Conservation (phyloP, 2,329 filamentous ascomycete genomes). For the Epichloe uncinata region DNA sequence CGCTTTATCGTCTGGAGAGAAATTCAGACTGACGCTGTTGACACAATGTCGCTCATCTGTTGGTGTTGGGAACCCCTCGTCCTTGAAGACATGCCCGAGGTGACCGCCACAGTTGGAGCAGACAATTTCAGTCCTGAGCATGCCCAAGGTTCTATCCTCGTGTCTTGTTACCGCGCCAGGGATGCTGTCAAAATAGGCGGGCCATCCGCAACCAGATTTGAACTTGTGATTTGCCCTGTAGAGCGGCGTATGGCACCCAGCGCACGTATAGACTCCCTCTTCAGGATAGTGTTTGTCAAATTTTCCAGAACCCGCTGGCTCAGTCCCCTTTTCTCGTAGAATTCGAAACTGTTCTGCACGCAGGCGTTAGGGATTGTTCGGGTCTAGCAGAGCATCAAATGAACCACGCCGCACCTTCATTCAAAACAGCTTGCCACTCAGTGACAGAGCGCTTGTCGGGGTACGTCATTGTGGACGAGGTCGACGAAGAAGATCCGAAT, state of each 20-base stretch:
- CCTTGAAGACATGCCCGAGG: conserved; percentile 89
- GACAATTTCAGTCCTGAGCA: conserved; percentile 83
- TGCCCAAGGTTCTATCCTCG: conserved; percentile 64
- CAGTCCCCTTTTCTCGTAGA: conserved; percentile 84
- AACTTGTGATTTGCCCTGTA: conserved; percentile 95
- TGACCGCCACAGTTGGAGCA: conserved; percentile 92
- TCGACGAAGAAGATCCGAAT: conserved; percentile 45
- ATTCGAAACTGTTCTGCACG: conserved; percentile 82
- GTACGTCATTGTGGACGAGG: conserved; percentile 51
- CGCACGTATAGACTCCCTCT: conserved; percentile 73
- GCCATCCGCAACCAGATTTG: conserved; percentile 93
- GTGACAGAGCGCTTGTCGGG: conserved; percentile 69
- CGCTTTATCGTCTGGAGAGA: conserved; percentile 50
- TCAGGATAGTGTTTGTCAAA: conserved; percentile 77
- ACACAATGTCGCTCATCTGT: conserved; percentile 97
- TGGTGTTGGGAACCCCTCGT: conserved; percentile 69
- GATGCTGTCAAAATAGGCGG: conserved; percentile 91
- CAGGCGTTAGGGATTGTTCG: conserved; percentile 5
- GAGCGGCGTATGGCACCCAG: conserved; percentile 68
- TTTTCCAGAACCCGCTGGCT: conserved; percentile 63
- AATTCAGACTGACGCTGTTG: conserved; percentile 83
- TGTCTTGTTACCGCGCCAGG: conserved; percentile 80
- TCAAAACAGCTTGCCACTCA: conserved; percentile 84
- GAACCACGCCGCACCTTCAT: conserved; percentile 27
- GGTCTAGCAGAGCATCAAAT: neutral